Evolutionary conservation across 352 stramenopile species (phyloP).

Genomic region (Phytophthora citricola): DNA sequence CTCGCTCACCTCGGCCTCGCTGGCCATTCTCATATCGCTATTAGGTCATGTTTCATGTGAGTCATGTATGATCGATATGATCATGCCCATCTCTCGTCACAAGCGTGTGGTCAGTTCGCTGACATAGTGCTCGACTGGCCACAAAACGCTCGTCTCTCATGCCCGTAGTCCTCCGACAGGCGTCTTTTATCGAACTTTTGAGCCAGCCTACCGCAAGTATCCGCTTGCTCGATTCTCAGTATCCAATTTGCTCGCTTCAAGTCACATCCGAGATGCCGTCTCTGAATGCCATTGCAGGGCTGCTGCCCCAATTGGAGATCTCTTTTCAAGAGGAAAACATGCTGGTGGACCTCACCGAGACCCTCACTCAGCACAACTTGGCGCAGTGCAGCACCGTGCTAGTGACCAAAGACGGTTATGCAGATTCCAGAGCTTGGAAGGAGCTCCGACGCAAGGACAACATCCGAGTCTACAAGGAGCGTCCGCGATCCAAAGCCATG

Average conservation of each 20-base stretch:
- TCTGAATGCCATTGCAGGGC: constrained; percentile 14
- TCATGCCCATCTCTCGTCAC: neutral
- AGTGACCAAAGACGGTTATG: constrained; percentile 28
- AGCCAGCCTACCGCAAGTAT: neutral
- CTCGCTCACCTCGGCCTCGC: constrained; percentile 1
- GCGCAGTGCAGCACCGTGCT: constrained; percentile 32
- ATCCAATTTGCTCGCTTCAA: constrained; percentile 28
- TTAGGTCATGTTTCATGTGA: no score
- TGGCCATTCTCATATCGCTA: neutral
- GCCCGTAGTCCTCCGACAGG: neutral
- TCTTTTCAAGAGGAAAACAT: constrained; percentile 20
- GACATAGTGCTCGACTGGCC: constrained; percentile 12
- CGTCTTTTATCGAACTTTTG: constrained; percentile 23
- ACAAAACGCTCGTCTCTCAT: constrained; percentile 4
- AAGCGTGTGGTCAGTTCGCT: constrained; percentile 12
- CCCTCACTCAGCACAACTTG: constrained; percentile 37
- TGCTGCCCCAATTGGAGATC: constrained; percentile 19
- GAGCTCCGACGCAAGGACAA: constrained; percentile 34
- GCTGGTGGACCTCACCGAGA: constrained; percentile 31
- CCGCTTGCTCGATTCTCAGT: constrained; percentile 2
- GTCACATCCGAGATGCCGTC: constrained; percentile 17
- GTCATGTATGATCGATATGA: neutral
- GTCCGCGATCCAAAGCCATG: constrained; percentile 4
- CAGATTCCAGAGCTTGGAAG: constrained; percentile 31
- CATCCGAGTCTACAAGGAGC: constrained; percentile 37